A percentile compares a stretch with the other conserved stretches of the same genome.
phyloP scores from a whole-genome alignment of 768 basidiomycete genomes.

The Pleurotus eryngii region DNA sequence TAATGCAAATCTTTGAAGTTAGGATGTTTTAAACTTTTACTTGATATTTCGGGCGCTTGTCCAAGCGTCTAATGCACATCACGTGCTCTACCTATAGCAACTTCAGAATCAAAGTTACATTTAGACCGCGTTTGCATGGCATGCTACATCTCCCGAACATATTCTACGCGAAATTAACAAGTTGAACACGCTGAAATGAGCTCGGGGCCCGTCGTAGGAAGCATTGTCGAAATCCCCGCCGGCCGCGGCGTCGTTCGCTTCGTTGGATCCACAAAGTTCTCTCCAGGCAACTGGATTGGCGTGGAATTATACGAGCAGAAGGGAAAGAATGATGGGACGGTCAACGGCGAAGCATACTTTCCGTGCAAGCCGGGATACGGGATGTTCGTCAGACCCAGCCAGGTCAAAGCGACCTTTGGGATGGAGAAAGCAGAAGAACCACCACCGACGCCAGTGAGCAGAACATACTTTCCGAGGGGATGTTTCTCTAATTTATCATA shows the following conservation, averaged over 20 bases:
- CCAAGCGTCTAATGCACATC: too few relatives aligned
- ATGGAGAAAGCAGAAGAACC: slow-evolving; percentile 33
- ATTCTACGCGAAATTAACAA: background rate
- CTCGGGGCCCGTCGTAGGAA: slow-evolving; percentile 45
- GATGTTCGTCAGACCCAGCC: slow-evolving; percentile 85
- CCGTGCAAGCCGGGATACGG: slow-evolving; percentile 72
- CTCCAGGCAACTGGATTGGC: slow-evolving; percentile 92
- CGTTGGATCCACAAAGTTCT: slow-evolving; percentile 78
- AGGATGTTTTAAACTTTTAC: too few relatives aligned
- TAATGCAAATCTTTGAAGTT: too few relatives aligned
- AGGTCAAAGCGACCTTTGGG: slow-evolving; percentile 65
- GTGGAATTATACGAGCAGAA: slow-evolving; percentile 79
- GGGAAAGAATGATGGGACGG: slow-evolving; percentile 95
- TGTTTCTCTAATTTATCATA: background rate
- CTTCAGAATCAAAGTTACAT: too few relatives aligned
- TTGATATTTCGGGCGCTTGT: too few relatives aligned
- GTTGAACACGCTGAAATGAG: background rate
- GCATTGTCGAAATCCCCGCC: slow-evolving; percentile 75
- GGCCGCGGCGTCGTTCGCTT: slow-evolving; percentile 87
- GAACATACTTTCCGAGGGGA: slow-evolving; percentile 7
- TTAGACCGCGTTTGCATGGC: too few relatives aligned
- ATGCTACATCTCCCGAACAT: background rate
- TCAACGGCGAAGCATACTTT: slow-evolving; percentile 81
- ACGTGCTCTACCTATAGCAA: too few relatives aligned
- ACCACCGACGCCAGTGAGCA: background rate